Evolutionary conservation across 805 yeast genomes (phyloP), one percentile per base, ranked within the genome.

Genomic region (Pichia nakasei): DNA sequence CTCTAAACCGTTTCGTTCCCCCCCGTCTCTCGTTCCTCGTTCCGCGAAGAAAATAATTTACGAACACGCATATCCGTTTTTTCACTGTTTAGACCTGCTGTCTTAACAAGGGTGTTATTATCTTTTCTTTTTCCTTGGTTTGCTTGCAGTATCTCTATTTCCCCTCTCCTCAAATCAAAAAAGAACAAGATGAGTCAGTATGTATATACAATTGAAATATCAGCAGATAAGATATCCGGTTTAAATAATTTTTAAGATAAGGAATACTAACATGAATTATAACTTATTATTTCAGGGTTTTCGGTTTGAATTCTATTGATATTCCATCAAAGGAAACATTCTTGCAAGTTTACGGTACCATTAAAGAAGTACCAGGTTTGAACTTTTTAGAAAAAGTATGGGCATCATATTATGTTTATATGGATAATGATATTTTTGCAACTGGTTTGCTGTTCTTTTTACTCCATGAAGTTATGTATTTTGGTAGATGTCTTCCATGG

Each of bases 401-500:
- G 98, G 95, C 94, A 12, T 68, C 87, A 20, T 91, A 85, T 78
- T 91, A 88, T 68, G 69, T 78, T 47, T 88, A 79, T 66, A 75
- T 88, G 74, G 75, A 78, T 54, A 91, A 91, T 63, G 98, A 91
- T 64, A 72, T 84, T 29, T 72, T 91, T 49, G 96, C 97, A 42
- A 91, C 97, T 2, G 98, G 97, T 5, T 63, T 88, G 38, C 66
- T 91, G 63, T 81, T 88, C 58, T 86, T 91, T 62, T 56, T 73
- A 35, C 68, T 86, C 44, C 98, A 91, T 65, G 98, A 91, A 66
- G 51, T 84, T 42, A 76, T 85, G 75, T 91, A 91, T 67, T 91
- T 93, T 61, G 93, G 91, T 42, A 78, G 97, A 61, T 83, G 89
- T 58, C 58, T 91, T 51, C 97, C 97, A 19, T 91, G 97, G 97